Base-by-base conservation (phyloP, 1,139 yeast genomes). In the Geotrichum carabidarum region DNA sequence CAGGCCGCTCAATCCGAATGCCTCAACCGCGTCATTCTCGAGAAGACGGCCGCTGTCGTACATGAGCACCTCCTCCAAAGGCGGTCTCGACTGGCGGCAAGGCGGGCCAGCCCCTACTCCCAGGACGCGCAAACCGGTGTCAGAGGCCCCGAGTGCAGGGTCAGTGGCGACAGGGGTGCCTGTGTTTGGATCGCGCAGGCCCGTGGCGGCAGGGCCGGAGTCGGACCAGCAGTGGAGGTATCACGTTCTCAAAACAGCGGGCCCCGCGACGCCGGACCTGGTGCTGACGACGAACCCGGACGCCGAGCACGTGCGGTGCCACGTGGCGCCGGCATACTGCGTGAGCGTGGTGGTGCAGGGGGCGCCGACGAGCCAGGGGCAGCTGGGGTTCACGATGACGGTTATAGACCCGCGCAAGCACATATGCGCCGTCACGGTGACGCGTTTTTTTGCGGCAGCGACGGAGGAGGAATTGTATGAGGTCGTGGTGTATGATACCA, bases 1-100 rank as follows among this genome's bases (percentile, higher is more conserved):
- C 31, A 42, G 51, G 32, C 51, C 44, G 11, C 30, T 48, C 4
- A 48, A 48, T 14, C 51, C 51, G n/a, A 31, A 48, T 14, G 15
- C 51, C 2, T 48, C 51, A 6, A 18, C 45, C 4, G 31, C 30
- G 11, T 48, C 51, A 8, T 48, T 48, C n/a, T 48, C 51, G 6
- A 12, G 45, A 31, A 18, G 45, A 32, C 36, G 51, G n/a, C 51
- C 51, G 31, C 40, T 48, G n/a, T 48, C 51, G 9, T 48, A 48
- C 15, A 18, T 48, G 14, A 36, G n/a, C 8, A 22, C 14, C 40
- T 31, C 51, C 15, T 12, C 27, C 18, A 11, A 17, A 45, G 44
- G 27, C 27, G 17, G 14, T 9, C 34, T 40, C 4, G 40, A 48
- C 14, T 31, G 38, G 44, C 44, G 37, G 11, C 36, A 38, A 8